Conservation (phyloP, 2,329 filamentous ascomycete genomes). For the Claviceps maximensis region DNA sequence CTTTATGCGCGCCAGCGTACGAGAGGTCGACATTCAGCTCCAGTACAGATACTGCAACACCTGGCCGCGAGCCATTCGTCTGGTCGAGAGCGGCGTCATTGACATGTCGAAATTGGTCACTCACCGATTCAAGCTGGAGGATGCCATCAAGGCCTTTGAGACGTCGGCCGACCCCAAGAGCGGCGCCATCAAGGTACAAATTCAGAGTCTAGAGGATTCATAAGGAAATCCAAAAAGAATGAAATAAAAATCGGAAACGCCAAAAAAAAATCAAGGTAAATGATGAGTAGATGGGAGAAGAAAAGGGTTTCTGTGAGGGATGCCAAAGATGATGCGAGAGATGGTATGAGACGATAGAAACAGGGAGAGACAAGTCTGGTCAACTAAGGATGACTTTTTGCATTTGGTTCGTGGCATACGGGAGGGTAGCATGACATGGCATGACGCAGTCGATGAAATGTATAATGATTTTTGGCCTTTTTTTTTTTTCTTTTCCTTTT, state of each 20-base stretch:
- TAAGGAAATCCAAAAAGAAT: no score
- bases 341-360: no score
- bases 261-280: not conserved
- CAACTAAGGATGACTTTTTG: no score
- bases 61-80: constrained; percentile 83
- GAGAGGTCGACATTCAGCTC: constrained; percentile 89
- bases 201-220: constrained; percentile 55
- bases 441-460: no score
- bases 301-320: no score
- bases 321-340: no score
- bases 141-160: constrained; percentile 80
- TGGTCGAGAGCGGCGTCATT: constrained; percentile 74
- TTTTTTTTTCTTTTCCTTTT: not conserved
- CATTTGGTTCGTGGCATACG: no score
- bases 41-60: constrained; percentile 96
- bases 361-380: no score
- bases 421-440: no score
- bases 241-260: no score
- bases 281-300: no score
- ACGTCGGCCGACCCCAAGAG: constrained; percentile 79
- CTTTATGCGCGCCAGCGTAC: constrained; percentile 83
- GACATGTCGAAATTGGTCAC: constrained; percentile 74
- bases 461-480: no score
- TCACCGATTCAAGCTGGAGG: constrained; percentile 73
- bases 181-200: constrained; percentile 95